Percentiles rank a stretch among this genome's conserved stretches.
Evolutionary conservation across 148 eudicot genomes (phyloP).

Genomic region (Camellia granthamiana): DNA sequence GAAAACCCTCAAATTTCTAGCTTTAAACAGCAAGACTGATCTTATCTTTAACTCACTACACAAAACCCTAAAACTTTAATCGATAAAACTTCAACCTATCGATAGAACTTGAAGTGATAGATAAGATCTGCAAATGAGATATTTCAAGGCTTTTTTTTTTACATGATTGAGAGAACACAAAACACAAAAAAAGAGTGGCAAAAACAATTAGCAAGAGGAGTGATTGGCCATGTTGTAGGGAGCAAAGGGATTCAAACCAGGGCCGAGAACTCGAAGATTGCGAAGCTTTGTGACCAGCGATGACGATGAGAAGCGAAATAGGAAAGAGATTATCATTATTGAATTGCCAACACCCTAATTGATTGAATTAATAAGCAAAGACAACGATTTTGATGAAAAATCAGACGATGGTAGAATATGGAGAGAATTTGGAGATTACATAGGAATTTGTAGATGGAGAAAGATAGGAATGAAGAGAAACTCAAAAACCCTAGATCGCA

Average conservation of each 20-base stretch:
- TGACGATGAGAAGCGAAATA: conserved; percentile 12
- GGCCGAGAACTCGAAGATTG: conserved; percentile 25
- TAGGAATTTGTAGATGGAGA: not conserved
- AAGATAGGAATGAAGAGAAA: not conserved
- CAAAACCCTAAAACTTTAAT: not conserved
- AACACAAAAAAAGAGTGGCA: too few relatives aligned
- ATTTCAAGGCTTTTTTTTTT: not conserved
- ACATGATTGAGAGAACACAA: not conserved
- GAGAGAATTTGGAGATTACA: conserved; percentile 13
- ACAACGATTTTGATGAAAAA: not conserved
- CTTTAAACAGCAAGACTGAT: not conserved
- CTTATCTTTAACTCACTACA: not conserved
- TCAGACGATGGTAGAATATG: not conserved
- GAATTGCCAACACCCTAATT: not conserved
- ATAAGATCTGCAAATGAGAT: conserved; percentile 4
- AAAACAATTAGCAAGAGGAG: conserved; percentile 13
- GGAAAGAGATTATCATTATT: conserved; percentile 16
- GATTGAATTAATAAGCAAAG: not conserved
- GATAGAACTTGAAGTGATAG: not conserved
- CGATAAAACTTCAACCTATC: too few relatives aligned
- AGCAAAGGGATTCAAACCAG: conserved; percentile 30
- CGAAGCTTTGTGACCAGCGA: conserved; percentile 1
- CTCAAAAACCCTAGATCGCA: not conserved
- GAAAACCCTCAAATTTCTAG: not conserved
- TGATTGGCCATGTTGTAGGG: conserved; percentile 19